Evolutionary conservation across 129 eudicot genomes (phyloP).

Genomic region (Saussurea involucrata): DNA sequence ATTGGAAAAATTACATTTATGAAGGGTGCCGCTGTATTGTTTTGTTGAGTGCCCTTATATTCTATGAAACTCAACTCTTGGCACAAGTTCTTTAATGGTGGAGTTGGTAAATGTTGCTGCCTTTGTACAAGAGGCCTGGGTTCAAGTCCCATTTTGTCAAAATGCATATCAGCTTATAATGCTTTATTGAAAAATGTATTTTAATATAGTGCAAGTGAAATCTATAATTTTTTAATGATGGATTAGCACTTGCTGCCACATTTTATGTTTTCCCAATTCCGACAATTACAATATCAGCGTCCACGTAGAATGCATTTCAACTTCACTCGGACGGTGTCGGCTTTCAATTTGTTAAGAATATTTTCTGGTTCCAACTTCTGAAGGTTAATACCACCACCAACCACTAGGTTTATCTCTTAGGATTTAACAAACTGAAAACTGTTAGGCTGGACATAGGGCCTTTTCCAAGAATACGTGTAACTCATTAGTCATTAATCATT

Average conservation of each 20-base stretch:
- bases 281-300: background rate
- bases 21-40: too few relatives aligned
- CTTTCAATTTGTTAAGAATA: too few relatives aligned
- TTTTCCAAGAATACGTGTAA: background rate
- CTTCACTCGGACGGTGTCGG: background rate
- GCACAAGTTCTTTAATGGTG: too few relatives aligned
- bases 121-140: too few relatives aligned
- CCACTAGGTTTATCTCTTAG: background rate
- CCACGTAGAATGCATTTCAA: background rate
- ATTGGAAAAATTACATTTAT: too few relatives aligned
- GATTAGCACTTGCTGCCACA: background rate
- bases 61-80: too few relatives aligned
- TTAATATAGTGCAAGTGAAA: background rate
- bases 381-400: background rate
- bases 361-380: too few relatives aligned
- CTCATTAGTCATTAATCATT: too few relatives aligned
- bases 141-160: too few relatives aligned
- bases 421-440: background rate
- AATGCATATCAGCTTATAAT: too few relatives aligned
- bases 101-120: too few relatives aligned
- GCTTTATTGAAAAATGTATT: background rate
- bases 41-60: too few relatives aligned
- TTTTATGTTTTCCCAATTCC: background rate
- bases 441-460: background rate
- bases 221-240: background rate